Base-by-base conservation (phyloP, 176 grass and related monocot species). In the Avena eriantha region DNA sequence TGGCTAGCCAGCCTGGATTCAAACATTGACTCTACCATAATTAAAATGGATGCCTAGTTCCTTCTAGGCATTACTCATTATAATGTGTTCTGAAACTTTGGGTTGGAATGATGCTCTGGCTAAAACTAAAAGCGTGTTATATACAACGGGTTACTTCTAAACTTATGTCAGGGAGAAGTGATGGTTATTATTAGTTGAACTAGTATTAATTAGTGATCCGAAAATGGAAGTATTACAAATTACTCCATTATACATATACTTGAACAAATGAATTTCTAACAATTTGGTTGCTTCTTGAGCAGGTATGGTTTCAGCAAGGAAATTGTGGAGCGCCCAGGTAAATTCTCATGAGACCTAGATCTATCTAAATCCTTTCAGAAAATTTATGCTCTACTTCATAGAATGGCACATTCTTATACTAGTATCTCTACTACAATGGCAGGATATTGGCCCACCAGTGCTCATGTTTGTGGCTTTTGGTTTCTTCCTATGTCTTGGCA, bases 271-370 rank as follows among this genome's bases (percentile, higher is more conserved):
- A 88, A 65, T 47, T 35, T 56, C 65, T 80, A 54, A 16, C 48
- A 76, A 53, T 54, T 33, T 33, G 17, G 49, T 77, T 55, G 49
- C 49, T 55, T 54, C 66, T 77, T 92, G 63, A 84, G 19, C 88
- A 98, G 91, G 86, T 98, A 98, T 68, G 91, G 93, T 54, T 94
- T 98, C 80, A 98, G 96, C 74, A 95, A 92, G 86, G 91, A 98
- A 88, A 89, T 98, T 82, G 96, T 98, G 10, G 96, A 98, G 86
- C 87, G 54, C 74, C 91, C 93, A 88, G 93, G 96, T 94, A 89
- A 82, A 56, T 26, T 81, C 22, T 78, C 29, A 50, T 70, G 48
- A 8, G 12, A n/a, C 21, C 36, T 72, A 22, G 35, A 43, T 88
- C 15, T 69, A 7, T 66, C 34, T 77, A 79, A 78, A 90, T 56